These are phyloP conservation scores for Tripterygium wilfordii DNA, from an alignment of 177 flowering plant genomes.

Conservation along the genomic window DNA sequence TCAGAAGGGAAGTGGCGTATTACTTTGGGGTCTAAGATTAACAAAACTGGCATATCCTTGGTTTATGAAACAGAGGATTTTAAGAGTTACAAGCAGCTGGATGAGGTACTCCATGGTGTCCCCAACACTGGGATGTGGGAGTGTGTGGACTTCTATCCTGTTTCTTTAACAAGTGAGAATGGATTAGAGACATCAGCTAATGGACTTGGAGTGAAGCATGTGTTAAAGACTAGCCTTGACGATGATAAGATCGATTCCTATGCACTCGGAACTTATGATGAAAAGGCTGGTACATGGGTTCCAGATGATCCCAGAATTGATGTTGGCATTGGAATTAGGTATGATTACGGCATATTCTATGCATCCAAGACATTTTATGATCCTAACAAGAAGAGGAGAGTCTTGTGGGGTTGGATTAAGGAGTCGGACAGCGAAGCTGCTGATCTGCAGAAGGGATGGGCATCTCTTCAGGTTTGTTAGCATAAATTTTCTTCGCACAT, in stretches of 20 bases:
- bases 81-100: constrained; percentile 32
- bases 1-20: constrained; percentile 60
- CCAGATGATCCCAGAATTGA: constrained; percentile 68
- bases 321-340: constrained; percentile 71
- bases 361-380: constrained; percentile 92
- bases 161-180: constrained; percentile 27
- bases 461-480: no score
- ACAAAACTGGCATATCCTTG: constrained; percentile 57
- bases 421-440: constrained; percentile 72
- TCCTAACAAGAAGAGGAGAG: constrained; percentile 54
- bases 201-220: constrained; percentile 69
- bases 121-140: constrained; percentile 97
- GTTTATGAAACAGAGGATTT: constrained; percentile 73
- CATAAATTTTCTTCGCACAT: no score
- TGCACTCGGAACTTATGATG: constrained; percentile 68
- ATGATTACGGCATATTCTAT: constrained; percentile 78
- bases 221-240: constrained; percentile 75
- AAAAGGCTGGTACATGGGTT: constrained; percentile 36
- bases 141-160: constrained; percentile 87
- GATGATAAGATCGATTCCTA: constrained; percentile 70
- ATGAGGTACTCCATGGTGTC: constrained; percentile 58
- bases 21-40: constrained; percentile 59
- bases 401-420: constrained; percentile 84
- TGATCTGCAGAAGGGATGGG: constrained; percentile 79
- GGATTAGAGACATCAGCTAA: constrained; percentile 73